A percentile compares a stretch with the other conserved stretches of the same genome.
phyloP scores from a whole-genome alignment of 768 basidiomycete genomes.

The Boletus vermiculosoides region DNA sequence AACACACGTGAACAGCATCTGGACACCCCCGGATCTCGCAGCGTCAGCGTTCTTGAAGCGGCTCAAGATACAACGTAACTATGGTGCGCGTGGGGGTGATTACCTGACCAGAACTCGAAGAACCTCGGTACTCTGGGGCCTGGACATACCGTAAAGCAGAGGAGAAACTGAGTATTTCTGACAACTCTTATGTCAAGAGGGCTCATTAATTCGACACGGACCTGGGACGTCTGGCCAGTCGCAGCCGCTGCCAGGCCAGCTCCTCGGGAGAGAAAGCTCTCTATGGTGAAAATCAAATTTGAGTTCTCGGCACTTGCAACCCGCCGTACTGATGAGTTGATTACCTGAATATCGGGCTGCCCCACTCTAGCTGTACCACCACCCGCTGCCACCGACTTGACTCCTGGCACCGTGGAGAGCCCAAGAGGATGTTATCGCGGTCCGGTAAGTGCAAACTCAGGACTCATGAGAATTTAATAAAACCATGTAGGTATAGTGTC shows the following conservation, averaged over 20 bases:
- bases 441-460: not conserved
- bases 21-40: not conserved
- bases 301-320: not conserved
- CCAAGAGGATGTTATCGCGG: not conserved
- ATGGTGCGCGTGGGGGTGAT: not conserved
- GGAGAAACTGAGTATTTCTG: too few relatives aligned
- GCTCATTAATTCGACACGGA: too few relatives aligned
- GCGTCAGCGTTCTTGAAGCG: not conserved
- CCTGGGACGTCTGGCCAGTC: too few relatives aligned
- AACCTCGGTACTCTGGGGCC: not conserved
- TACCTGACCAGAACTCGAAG: not conserved
- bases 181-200: too few relatives aligned
- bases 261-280: too few relatives aligned
- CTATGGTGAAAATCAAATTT: not conserved
- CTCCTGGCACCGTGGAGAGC: not conserved
- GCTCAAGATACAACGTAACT: not conserved
- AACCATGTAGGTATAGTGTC: not conserved
- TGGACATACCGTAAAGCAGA: not conserved
- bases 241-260: too few relatives aligned
- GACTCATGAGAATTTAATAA: slow-evolving; percentile 7
- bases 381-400: not conserved
- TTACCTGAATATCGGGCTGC: not conserved
- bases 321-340: not conserved
- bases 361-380: not conserved
- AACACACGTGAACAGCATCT: not conserved